Evolutionary conservation across 768 basidiomycete genomes (phyloP).

Genomic region (Glaciozyma martinii): DNA sequence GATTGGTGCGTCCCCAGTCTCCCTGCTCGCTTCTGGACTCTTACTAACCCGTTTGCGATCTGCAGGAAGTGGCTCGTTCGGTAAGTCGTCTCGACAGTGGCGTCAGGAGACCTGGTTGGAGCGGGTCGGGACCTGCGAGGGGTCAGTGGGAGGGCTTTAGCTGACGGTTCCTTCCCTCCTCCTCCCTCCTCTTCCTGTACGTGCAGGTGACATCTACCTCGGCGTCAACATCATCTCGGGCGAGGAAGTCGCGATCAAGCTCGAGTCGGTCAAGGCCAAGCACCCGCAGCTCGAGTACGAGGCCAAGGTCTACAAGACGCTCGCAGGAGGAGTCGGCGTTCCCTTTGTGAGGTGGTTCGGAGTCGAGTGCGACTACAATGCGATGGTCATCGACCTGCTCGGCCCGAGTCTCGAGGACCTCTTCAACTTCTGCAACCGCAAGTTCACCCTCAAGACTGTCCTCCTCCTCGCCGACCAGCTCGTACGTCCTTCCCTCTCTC

Average conservation of each 20-base stretch:
- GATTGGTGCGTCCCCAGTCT: slow-evolving; percentile 49
- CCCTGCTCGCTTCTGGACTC: too few species aligned
- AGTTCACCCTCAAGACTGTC: slow-evolving; percentile 90
- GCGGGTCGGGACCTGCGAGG: too few species aligned
- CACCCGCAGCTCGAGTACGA: slow-evolving; percentile 99
- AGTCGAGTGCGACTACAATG: slow-evolving; percentile 92
- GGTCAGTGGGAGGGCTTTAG: too few species aligned
- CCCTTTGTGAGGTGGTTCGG: slow-evolving; percentile 83
- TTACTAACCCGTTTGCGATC: too few species aligned
- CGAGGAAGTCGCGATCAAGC: slow-evolving; percentile 99
- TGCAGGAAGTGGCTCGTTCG: slow-evolving; percentile 53
- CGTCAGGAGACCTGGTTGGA: too few species aligned
- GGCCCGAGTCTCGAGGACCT: slow-evolving; percentile 55
- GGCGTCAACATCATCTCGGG: slow-evolving; percentile 99
- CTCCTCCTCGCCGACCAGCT: slow-evolving; percentile 89
- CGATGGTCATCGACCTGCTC: slow-evolving; percentile 96
- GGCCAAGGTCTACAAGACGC: slow-evolving; percentile 69
- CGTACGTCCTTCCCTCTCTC: slow-evolving; percentile 46
- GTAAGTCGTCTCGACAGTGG: background rate
- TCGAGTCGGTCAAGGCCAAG: slow-evolving; percentile 99
- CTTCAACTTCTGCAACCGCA: slow-evolving; percentile 57
- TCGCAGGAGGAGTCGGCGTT: slow-evolving; percentile 96
- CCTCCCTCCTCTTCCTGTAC: background rate
- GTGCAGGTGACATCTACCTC: slow-evolving; percentile 3
- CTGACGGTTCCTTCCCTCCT: too few species aligned